phyloP scores from a whole-genome alignment of 352 stramenopile species.

The Globisporangium spiculum region DNA sequence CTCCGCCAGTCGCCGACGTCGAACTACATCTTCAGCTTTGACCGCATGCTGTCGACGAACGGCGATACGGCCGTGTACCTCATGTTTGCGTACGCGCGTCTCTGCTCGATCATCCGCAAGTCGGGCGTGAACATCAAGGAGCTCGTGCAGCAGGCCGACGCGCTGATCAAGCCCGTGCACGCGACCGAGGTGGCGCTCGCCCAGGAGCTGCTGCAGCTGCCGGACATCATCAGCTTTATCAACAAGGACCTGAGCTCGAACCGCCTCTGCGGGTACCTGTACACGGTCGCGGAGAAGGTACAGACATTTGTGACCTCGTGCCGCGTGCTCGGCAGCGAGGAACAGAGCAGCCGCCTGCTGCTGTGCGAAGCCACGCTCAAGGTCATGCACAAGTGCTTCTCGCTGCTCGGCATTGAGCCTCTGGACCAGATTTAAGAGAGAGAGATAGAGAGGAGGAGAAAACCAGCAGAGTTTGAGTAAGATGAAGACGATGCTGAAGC shows the following conservation, averaged over 20 bases:
- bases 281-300: slow-evolving; percentile 95
- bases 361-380: slow-evolving; percentile 95
- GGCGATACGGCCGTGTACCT: slow-evolving; percentile 99
- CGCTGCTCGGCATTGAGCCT: slow-evolving; percentile 91
- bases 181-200: slow-evolving; percentile 89
- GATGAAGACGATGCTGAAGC: not conserved
- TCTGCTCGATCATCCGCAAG: slow-evolving; percentile 97
- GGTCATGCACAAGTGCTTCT: slow-evolving; percentile 94
- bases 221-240: slow-evolving; percentile 93
- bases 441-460: slow-evolving; percentile 14
- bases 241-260: slow-evolving; percentile 96
- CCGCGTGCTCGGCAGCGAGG: slow-evolving; percentile 92
- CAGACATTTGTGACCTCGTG: slow-evolving; percentile 99
- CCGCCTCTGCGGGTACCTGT: slow-evolving; percentile 98
- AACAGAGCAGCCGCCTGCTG: slow-evolving; percentile 96
- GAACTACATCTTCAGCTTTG: slow-evolving; percentile 99
- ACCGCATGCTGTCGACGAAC: slow-evolving; percentile 99
- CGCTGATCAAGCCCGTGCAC: slow-evolving; percentile 69
- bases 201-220: slow-evolving; percentile 95
- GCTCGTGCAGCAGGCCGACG: slow-evolving; percentile 49
- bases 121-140: slow-evolving; percentile 82
- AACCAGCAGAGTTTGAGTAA: not conserved
- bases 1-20: slow-evolving; percentile 96
- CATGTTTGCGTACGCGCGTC: slow-evolving; percentile 98
- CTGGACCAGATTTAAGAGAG: slow-evolving; percentile 92